Evolutionary conservation across 2,329 filamentous ascomycete genomes (phyloP), one percentile per base, ranked within the genome.

Genomic region (Fusarium protoensiforme): DNA sequence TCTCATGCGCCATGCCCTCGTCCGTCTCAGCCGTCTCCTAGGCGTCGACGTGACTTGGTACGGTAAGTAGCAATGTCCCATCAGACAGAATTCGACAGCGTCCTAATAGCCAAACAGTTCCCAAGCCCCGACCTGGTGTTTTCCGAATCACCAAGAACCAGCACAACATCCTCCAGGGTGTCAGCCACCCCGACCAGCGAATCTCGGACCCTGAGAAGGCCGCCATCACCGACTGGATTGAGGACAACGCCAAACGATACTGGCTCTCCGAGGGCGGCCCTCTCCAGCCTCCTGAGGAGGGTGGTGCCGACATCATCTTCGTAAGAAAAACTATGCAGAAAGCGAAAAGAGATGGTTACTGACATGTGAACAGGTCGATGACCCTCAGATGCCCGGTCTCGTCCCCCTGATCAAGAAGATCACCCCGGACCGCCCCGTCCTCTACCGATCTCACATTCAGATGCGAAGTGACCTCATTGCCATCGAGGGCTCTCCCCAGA

Each of bases 111-210:
- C 18, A 27, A 27, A 35, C 29, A 87, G 93, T 96, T 1, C 94
- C 94, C 8, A 94, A 94, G 80, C 93, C 94, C 24, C 91, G 92
- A 59, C 93, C 93, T 4, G 91, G 92, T 18, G 91, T 96, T 13
- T 96, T 96, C 82, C 88, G 93, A 59, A 92, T 94, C 81, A 96
- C 94, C 74, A 96, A 96, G 84, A 95, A 92, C 74, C 93, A 95
- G 75, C 94, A 96, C 88, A 96, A 96, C 82, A 95, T 96, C 72
- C 89, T 96, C 4, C 94, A 96, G 83, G 94, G 93, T 10, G 93
- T 95, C 46, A 90, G 91, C 43, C 85, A 87, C 29, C 88, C 90
- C 0, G 87, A 89, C 4, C 88, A 93, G 74, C 87, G 90, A n/a
- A 86, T 96, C 35, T 89, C 87, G 0, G 75, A 85, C 1, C 88